These are phyloP conservation scores for Graphiopsis chlorocephala DNA, from an alignment of 2,329 filamentous ascomycete genomes.

Conservation along the genomic window DNA sequence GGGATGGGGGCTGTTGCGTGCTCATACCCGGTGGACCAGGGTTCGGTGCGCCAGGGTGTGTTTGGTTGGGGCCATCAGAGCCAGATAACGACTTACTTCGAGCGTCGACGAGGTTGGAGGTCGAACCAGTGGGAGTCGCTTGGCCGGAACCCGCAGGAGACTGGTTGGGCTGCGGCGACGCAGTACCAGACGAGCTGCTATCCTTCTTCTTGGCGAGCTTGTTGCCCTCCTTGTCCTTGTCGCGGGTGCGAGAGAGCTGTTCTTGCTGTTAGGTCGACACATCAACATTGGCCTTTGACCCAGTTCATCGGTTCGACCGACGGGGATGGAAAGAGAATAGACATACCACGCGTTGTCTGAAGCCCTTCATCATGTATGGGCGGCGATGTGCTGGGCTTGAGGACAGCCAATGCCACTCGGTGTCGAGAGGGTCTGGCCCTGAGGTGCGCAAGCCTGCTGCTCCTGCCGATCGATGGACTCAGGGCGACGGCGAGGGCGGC, in stretches of 20 bases:
- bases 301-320: slow-evolving; percentile 20
- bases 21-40: slow-evolving; percentile 24
- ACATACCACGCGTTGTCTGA: slow-evolving; percentile 95
- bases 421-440: slow-evolving; percentile 26
- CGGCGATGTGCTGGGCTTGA: slow-evolving; percentile 15
- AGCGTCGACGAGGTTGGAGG: slow-evolving; percentile 78
- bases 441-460: slow-evolving; percentile 20
- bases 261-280: slow-evolving; percentile 52
- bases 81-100: slow-evolving; percentile 76
- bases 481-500: neutral
- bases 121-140: slow-evolving; percentile 82
- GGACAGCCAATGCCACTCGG: slow-evolving; percentile 32
- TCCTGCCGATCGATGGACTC: slow-evolving; percentile 11
- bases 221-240: slow-evolving; percentile 48
- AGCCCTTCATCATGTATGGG: slow-evolving; percentile 74
- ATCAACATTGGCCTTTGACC: slow-evolving; percentile 24
- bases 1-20: slow-evolving; percentile 11
- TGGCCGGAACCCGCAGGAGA: slow-evolving; percentile 61
- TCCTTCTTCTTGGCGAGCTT: slow-evolving; percentile 71
- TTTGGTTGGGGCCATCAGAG: slow-evolving; percentile 30
- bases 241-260: slow-evolving; percentile 90
- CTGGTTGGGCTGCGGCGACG: slow-evolving; percentile 66
- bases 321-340: neutral
- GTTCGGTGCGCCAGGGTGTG: slow-evolving; percentile 47
- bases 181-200: slow-evolving; percentile 60